These are phyloP conservation scores for Paraphoma chrysanthemicola DNA, from an alignment of 2,329 filamentous ascomycete genomes.

Conservation along the genomic window DNA sequence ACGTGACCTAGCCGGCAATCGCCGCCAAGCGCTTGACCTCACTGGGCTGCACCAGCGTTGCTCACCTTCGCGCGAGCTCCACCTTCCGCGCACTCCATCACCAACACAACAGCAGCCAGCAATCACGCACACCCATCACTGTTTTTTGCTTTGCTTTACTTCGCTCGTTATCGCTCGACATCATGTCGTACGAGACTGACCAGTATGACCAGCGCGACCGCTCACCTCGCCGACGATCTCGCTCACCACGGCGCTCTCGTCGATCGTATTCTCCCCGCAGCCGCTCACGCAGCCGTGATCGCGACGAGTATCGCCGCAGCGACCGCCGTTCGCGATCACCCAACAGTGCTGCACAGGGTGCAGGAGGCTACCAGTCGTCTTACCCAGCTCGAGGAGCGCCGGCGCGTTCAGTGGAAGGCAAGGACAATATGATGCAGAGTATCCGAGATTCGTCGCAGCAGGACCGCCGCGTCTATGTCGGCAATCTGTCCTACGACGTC, in stretches of 20 bases:
- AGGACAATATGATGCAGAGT: conserved; percentile 95
- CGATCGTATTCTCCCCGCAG: conserved; percentile 69
- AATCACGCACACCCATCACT: conserved; percentile 22
- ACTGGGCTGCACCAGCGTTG: conserved; percentile 19
- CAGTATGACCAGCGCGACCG: conserved; percentile 56
- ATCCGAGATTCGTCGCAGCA: conserved; percentile 95
- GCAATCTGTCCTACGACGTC: conserved; percentile 98
- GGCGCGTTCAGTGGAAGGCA: conserved; percentile 78
- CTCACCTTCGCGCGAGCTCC: conserved; percentile 10
- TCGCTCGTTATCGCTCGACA: conserved; percentile 13
- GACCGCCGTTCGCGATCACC: conserved; percentile 75
- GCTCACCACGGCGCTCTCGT: conserved; percentile 58
- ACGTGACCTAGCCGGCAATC: conserved; percentile 25
- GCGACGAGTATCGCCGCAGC: conserved; percentile 53
- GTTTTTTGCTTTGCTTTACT: conserved; percentile 8
- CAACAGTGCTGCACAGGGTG: conserved; percentile 75
- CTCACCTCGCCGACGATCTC: conserved; percentile 71
- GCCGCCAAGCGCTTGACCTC: conserved; percentile 28
- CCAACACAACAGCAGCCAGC: conserved; percentile 26
- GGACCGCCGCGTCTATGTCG: conserved; percentile 98
- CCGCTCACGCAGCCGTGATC: conserved; percentile 77
- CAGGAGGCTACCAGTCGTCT: conserved; percentile 70
- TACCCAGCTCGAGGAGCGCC: conserved; percentile 58
- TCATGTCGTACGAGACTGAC: conserved; percentile 49
- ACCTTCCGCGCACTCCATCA: conserved; percentile 7